A percentile compares a stretch with the other conserved stretches of the same genome.
Conservation (phyloP, 805 yeast species). For the Saturnispora mendoncae region DNA sequence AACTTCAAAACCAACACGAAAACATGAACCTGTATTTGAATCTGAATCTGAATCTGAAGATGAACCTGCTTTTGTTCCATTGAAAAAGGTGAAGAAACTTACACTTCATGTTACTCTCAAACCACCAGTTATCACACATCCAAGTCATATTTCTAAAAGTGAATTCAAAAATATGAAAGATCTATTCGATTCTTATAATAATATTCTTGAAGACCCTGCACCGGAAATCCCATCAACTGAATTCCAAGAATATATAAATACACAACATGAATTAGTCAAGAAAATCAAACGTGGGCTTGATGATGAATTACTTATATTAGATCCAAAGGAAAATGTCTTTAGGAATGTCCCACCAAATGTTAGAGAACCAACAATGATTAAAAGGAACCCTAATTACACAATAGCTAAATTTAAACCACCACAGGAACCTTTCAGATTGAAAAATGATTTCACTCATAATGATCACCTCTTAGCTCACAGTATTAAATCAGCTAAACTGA, state of each 20-base stretch:
- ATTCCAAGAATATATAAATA: conserved; percentile 44
- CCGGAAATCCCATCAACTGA: conserved; percentile 50
- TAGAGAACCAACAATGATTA: conserved; percentile 32
- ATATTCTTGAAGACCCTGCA: conserved; percentile 42
- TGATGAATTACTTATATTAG: conserved; percentile 36
- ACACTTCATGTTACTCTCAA: conserved; percentile 32
- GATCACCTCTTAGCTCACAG: conserved; percentile 79
- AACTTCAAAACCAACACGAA: too few relatives aligned
- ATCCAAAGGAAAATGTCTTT: conserved; percentile 35
- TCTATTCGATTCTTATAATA: conserved; percentile 46
- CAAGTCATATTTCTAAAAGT: conserved; percentile 45
- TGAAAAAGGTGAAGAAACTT: conserved; percentile 3
- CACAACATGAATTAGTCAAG: conserved; percentile 39
- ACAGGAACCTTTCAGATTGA: conserved; percentile 33
- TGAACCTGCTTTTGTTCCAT: not conserved
- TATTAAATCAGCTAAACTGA: conserved; percentile 55
- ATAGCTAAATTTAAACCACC: conserved; percentile 26
- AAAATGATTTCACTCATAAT: conserved; percentile 41
- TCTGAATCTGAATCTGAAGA: not conserved
- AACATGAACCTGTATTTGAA: not conserved
- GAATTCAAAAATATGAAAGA: conserved; percentile 33
- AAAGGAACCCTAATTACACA: conserved; percentile 26
- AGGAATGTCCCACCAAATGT: conserved; percentile 38
- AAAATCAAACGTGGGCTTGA: conserved; percentile 41
- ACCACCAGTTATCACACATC: conserved; percentile 48